These are phyloP conservation scores for Aureobasidium leucospermi DNA, from an alignment of 2,329 filamentous ascomycete genomes.

Conservation along the genomic window DNA sequence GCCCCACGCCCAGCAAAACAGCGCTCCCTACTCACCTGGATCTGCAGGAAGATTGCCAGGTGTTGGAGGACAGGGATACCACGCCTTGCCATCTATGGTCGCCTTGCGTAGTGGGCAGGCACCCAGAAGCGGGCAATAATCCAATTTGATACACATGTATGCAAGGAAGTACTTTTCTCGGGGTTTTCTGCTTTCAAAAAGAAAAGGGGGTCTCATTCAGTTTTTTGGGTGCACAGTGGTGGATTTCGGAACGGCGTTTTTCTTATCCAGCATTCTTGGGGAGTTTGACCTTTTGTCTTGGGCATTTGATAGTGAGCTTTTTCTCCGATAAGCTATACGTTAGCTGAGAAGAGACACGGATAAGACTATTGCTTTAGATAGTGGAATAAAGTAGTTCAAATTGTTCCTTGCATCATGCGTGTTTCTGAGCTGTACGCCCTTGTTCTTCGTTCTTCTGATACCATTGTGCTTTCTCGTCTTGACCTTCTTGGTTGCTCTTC, in stretches of 20 bases:
- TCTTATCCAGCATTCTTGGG: constrained; percentile 1
- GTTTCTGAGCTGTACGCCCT: no score
- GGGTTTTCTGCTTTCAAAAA: not conserved
- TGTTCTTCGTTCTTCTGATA: no score
- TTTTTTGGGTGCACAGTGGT: not conserved
- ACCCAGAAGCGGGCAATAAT: not conserved
- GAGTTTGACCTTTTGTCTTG: no score
- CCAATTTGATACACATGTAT: not conserved
- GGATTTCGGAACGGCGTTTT: not conserved
- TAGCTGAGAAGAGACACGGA: no score
- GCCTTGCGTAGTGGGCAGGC: not conserved
- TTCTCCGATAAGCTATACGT: no score
- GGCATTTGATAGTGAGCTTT: no score
- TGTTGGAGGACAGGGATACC: not conserved
- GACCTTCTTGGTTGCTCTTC: no score
- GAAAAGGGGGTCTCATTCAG: not conserved
- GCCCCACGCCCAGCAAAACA: constrained; percentile 8
- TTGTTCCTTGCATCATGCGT: no score
- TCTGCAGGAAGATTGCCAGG: not conserved
- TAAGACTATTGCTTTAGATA: no score
- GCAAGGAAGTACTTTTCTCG: not conserved
- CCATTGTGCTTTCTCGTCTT: no score
- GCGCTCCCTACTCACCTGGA: not conserved
- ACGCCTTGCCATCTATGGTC: constrained; percentile 6
- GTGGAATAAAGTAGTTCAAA: no score